phyloP scores from a whole-genome alignment of 345 rosid species.

The Lumnitzera racemosa region DNA sequence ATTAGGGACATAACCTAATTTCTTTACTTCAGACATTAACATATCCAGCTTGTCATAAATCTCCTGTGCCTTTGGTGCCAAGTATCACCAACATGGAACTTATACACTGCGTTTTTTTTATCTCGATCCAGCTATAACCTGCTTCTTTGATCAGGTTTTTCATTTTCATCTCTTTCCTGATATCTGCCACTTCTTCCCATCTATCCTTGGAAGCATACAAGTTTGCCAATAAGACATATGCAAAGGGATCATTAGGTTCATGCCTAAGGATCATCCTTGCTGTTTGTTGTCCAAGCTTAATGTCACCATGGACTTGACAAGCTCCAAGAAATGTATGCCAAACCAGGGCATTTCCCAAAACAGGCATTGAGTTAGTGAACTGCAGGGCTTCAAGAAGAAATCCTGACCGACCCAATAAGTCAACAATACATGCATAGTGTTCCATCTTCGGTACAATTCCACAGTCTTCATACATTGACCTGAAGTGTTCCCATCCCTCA shows the following conservation, averaged over 20 bases:
- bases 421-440: constrained; percentile 77
- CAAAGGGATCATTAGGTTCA: constrained; percentile 54
- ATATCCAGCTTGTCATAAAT: constrained; percentile 41
- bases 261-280: constrained; percentile 54
- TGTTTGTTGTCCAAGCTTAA: constrained; percentile 44
- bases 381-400: constrained; percentile 40
- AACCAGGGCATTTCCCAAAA: constrained; percentile 38
- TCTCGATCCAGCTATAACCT: constrained; percentile 73
- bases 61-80: constrained; percentile 35
- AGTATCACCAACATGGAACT: constrained; percentile 67
- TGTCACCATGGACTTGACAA: constrained; percentile 39
- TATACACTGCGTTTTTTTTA: constrained; percentile 40
- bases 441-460: constrained; percentile 55
- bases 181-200: constrained; percentile 45
- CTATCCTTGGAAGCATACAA: constrained; percentile 56
- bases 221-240: constrained; percentile 54
- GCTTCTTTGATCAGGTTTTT: constrained; percentile 56
- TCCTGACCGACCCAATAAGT: constrained; percentile 56
- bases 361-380: constrained; percentile 49
- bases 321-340: constrained; percentile 71
- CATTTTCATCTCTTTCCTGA: constrained; percentile 58
- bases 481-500: constrained; percentile 1
- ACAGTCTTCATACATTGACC: constrained; percentile 13
- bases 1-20: constrained; percentile 51
- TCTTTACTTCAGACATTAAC: constrained; percentile 35